Percentiles rank a stretch among this genome's conserved stretches.
phyloP scores from a whole-genome alignment of 108 stramenopile species.

The Fragilariopsis cylindrus region DNA sequence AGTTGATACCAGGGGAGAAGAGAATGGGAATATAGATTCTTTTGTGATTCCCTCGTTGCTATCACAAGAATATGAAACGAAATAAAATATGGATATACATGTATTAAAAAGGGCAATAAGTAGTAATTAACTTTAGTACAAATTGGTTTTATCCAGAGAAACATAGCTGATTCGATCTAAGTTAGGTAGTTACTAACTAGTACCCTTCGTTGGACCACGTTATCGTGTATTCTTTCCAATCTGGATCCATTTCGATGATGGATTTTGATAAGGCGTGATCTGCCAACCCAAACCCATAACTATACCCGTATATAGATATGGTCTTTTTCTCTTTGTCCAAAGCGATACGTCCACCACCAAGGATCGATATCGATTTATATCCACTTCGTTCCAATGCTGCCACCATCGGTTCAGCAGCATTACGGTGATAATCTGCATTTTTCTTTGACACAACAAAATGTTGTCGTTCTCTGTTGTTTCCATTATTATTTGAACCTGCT shows the following conservation, averaged over 20 bases:
- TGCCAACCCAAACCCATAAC: slow-evolving; percentile 80
- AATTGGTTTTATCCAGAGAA: no score
- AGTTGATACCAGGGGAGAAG: not conserved
- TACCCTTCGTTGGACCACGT: slow-evolving; percentile 77
- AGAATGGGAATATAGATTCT: not conserved
- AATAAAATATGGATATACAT: not conserved
- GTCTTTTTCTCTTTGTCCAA: slow-evolving; percentile 46
- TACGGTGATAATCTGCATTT: slow-evolving; percentile 69
- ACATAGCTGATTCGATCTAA: no score
- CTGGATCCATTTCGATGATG: slow-evolving; percentile 53
- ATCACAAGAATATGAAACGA: not conserved
- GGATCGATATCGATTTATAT: slow-evolving; percentile 62
- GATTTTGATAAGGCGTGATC: slow-evolving; percentile 64
- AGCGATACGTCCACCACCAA: slow-evolving; percentile 75
- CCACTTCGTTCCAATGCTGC: slow-evolving; percentile 53
- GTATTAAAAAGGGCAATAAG: not conserved
- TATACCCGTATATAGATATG: slow-evolving; percentile 73
- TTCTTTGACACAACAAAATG: slow-evolving; percentile 66
- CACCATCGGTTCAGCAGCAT: slow-evolving; percentile 78
- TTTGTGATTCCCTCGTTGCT: not conserved
- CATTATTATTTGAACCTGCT: not conserved
- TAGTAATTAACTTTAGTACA: not conserved
- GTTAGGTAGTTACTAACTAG: slow-evolving; percentile 18
- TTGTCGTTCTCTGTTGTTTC: slow-evolving; percentile 15
- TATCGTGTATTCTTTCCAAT: slow-evolving; percentile 57